Conservation (phyloP, 345 rosid species). For the Hibiscus mutabilis region DNA sequence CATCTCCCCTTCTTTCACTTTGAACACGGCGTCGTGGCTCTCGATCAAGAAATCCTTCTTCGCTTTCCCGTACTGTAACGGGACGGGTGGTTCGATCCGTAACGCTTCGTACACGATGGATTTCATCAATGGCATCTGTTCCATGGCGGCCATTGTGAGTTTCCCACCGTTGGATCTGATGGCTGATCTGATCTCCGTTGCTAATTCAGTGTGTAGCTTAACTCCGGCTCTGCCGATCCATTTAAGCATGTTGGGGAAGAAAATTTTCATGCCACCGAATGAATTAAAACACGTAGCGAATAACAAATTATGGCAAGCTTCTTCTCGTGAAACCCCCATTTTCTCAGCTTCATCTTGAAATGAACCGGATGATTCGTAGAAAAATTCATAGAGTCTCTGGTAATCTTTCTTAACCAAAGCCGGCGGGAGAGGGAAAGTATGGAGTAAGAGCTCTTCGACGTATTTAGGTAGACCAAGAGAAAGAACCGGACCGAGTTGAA, state of each 20-base stretch:
- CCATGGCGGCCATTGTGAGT: slow-evolving; percentile 69
- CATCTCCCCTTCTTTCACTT: slow-evolving; percentile 76
- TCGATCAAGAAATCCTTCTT: slow-evolving; percentile 63
- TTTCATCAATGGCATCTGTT: slow-evolving; percentile 70
- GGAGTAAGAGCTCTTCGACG: slow-evolving; percentile 52
- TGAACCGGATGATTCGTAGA: slow-evolving; percentile 44
- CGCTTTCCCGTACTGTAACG: slow-evolving; percentile 71
- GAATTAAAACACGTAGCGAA: slow-evolving; percentile 89
- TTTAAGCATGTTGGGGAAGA: slow-evolving; percentile 61
- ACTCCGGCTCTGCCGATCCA: slow-evolving; percentile 76
- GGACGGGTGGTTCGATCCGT: slow-evolving; percentile 83
- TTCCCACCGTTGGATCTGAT: slow-evolving; percentile 58
- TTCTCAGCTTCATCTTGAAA: slow-evolving; percentile 68
- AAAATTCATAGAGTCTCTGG: slow-evolving; percentile 68
- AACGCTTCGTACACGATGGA: slow-evolving; percentile 72
- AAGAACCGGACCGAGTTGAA: slow-evolving; percentile 55
- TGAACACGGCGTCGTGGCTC: slow-evolving; percentile 72
- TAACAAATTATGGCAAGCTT: slow-evolving; percentile 73
- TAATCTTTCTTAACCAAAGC: slow-evolving; percentile 55
- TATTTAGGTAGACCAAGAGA: slow-evolving; percentile 56
- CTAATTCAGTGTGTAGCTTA: slow-evolving; percentile 49
- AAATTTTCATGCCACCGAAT: slow-evolving; percentile 70
- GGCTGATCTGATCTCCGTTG: slow-evolving; percentile 67
- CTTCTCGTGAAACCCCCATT: slow-evolving; percentile 69
- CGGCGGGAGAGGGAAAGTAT: slow-evolving; percentile 57